Evolutionary conservation across 768 basidiomycete genomes (phyloP).

Genomic region (Erythrobasidium yunnanense): DNA sequence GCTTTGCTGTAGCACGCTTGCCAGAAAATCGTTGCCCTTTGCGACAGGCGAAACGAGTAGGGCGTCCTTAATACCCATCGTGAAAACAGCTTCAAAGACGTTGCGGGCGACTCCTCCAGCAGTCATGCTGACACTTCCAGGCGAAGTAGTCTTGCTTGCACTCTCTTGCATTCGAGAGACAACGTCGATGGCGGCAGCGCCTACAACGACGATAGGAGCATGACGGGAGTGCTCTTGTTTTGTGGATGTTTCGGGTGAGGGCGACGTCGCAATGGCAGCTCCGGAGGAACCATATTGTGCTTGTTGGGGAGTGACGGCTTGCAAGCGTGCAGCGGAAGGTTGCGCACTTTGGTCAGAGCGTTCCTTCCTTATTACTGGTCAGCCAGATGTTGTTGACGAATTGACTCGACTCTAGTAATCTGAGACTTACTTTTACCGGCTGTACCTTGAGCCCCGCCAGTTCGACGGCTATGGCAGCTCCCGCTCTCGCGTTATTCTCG

Average conservation of each 20-base stretch:
- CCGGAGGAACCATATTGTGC: no score
- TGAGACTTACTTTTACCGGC: constrained; percentile 12
- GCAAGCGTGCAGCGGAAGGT: no score
- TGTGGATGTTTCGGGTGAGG: not conserved
- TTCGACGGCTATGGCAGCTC: constrained; percentile 66
- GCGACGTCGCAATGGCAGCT: constrained; percentile 34
- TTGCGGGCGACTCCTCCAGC: constrained; percentile 92
- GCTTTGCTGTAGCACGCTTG: constrained; percentile 54
- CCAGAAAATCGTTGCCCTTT: constrained; percentile 55
- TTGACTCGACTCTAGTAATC: not conserved
- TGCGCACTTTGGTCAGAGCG: no score
- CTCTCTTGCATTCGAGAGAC: constrained; percentile 46
- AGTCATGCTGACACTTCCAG: constrained; percentile 61
- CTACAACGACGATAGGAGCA: constrained; percentile 54
- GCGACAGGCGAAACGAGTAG: constrained; percentile 68
- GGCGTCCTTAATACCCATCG: constrained; percentile 40
- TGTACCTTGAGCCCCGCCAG: constrained; percentile 51
- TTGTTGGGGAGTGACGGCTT: no score
- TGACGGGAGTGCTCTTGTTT: not conserved
- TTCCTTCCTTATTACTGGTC: no score
- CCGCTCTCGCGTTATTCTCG: constrained; percentile 73
- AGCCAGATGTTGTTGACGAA: not conserved
- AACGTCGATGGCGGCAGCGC: constrained; percentile 81
- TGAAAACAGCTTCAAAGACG: constrained; percentile 77
- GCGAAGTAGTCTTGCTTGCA: constrained; percentile 54